Evolutionary conservation across 495 filamentous ascomycete species (phyloP), one percentile per base, ranked within the genome.

Genomic region (Talaromyces trachyspermus): DNA sequence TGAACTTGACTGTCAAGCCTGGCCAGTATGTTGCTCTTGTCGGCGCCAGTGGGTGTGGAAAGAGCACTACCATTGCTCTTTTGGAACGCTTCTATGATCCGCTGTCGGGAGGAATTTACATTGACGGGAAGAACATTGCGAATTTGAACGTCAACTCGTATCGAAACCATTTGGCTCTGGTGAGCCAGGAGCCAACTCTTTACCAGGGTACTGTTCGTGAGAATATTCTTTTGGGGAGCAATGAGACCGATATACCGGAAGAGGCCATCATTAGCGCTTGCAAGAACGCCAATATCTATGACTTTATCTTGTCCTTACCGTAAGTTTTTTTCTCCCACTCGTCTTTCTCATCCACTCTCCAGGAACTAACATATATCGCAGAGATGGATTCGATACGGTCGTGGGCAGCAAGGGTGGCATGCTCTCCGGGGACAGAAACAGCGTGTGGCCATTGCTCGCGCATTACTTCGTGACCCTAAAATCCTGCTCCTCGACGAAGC

Each of bases 211-310:
- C 83, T 3, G 61, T 77, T 7, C 51, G 50, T 22, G 54, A 70
- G 9, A 94, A 94, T 55, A 79, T 95, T 48, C 60, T 92, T 5
- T 70, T 95, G 4, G 86, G 86, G 17, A 72, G 74, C 9, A 76
- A 78, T 43, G 64, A 66, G 4, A 76, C 82, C 7, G 74, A 84
- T 38, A 75, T 86, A 14, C 60, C 77, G 0, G 87, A 94, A 33
- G 83, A 80, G 29, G 72, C 73, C 4, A 74, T 95, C 25, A 71
- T 83, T 41, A 75, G 83, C 52, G 87, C 85, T 11, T 92, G 88
- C 71, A 83, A 81, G 49, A 84, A 90, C 58, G 89, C 89, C 33
- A 95, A 95, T 55, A 95, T 95, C 54, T 88, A 89, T 61, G 87
- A 92, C 54, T 95, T 94, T 63, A 90, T 95, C 61, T 75, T 82